Evolutionary conservation across 306 rosid species (phyloP).

Genomic region (Castanea sativa): DNA sequence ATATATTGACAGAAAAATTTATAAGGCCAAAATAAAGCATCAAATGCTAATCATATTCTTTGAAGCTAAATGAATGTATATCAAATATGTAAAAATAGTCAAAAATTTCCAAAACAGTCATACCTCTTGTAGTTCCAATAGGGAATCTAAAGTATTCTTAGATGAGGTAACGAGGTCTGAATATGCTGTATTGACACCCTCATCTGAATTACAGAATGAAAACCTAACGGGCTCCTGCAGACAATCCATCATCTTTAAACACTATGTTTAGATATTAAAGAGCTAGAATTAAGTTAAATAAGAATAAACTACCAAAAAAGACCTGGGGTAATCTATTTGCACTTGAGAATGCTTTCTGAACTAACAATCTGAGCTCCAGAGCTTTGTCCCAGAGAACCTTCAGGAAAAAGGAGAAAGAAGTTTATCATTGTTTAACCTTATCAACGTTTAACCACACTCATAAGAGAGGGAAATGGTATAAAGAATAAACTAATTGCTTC

Average conservation of each 20-base stretch:
- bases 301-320: slow-evolving; percentile 17
- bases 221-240: slow-evolving; percentile 75
- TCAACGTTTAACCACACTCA: background rate
- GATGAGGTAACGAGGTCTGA: slow-evolving; percentile 61
- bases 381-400: slow-evolving; percentile 90
- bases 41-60: background rate
- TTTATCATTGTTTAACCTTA: background rate
- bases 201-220: slow-evolving; percentile 55
- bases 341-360: slow-evolving; percentile 77
- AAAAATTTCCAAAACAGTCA: slow-evolving; percentile 8
- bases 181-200: slow-evolving; percentile 58
- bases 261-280: slow-evolving; percentile 8
- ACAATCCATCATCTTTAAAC: slow-evolving; percentile 18
- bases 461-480: background rate
- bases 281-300: background rate
- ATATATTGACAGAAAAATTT: background rate
- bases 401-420: slow-evolving; percentile 13
- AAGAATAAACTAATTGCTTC: background rate
- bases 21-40: background rate
- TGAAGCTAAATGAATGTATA: background rate
- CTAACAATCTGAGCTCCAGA: slow-evolving; percentile 78
- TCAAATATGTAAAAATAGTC: background rate
- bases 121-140: slow-evolving; percentile 83
- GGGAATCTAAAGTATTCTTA: slow-evolving; percentile 69
- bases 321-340: slow-evolving; percentile 95